Conservation (phyloP, 2,329 filamentous ascomycete genomes). For the Apiospora marii region DNA sequence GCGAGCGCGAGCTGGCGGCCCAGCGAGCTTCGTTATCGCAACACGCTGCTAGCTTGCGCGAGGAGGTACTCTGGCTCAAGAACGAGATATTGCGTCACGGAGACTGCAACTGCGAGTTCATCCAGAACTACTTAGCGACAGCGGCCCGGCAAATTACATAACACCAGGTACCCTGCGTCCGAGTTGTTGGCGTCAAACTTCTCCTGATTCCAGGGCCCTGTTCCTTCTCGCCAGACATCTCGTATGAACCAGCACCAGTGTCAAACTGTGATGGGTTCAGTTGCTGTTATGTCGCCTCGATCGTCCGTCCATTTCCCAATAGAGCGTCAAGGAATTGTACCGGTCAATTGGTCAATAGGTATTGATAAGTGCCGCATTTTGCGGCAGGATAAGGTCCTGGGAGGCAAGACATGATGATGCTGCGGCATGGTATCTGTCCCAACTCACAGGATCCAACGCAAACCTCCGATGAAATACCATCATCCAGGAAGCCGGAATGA, state of each 20-base stretch:
- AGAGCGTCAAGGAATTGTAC: not conserved
- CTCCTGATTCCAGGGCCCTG: not conserved
- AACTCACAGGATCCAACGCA: not conserved
- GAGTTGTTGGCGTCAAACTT: not conserved
- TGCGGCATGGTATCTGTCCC: not conserved
- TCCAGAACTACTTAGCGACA: conserved; percentile 39
- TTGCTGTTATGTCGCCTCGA: not conserved
- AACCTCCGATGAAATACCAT: not conserved
- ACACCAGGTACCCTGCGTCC: not conserved
- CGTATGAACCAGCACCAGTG: not conserved
- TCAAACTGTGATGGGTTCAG: not conserved
- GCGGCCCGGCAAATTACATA: conserved; percentile 32
- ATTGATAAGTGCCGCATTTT: not conserved
- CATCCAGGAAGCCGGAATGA: too few relatives aligned
- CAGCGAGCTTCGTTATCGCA: conserved; percentile 33
- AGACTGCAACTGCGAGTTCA: conserved; percentile 38
- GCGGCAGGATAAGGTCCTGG: not conserved
- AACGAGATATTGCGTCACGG: conserved; percentile 40
- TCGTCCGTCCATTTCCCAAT: not conserved
- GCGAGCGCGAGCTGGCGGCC: conserved; percentile 31
- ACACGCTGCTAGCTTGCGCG: conserved; percentile 33
- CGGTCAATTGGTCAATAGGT: not conserved
- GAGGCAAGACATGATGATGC: not conserved
- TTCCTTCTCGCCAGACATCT: not conserved
- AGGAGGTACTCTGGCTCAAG: conserved; percentile 43